Evolutionary conservation across 768 basidiomycete species (phyloP).

Genomic region (Lentinula sp.): DNA sequence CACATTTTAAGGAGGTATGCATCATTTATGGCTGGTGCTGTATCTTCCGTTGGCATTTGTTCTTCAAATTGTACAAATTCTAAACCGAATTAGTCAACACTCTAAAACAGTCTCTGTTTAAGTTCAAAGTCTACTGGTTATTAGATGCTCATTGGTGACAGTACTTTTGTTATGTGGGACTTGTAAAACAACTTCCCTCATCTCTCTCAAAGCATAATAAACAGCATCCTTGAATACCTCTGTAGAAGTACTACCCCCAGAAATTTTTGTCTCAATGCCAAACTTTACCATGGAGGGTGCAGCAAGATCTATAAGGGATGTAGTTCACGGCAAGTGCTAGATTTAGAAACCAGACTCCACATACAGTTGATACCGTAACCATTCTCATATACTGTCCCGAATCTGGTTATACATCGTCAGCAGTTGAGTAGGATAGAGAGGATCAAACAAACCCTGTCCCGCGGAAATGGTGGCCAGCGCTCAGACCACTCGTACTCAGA

Average conservation of each 20-base stretch:
- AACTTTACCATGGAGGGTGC: conserved; percentile 80
- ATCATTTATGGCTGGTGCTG: not conserved
- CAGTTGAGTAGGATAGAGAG: not conserved
- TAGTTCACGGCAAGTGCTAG: not conserved
- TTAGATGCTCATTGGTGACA: not conserved
- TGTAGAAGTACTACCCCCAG: conserved; percentile 67
- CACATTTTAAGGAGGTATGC: not conserved
- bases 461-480: conserved; percentile 78
- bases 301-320: conserved; percentile 59
- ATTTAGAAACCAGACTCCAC: conserved; percentile 15
- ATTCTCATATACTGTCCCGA: conserved; percentile 75
- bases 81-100: too few relatives aligned
- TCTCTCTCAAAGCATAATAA: conserved; percentile 57
- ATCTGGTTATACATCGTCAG: conserved; percentile 33
- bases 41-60: too few relatives aligned
- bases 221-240: conserved; percentile 57
- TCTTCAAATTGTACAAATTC: too few relatives aligned
- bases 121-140: not conserved
- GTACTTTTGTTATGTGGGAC: not conserved
- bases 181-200: conserved; percentile 49
- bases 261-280: conserved; percentile 87
- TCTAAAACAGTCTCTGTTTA: not conserved
- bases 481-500: conserved; percentile 84
- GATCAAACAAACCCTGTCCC: conserved; percentile 66
- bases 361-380: conserved; percentile 94